Conservation (phyloP, 768 basidiomycete genomes). For the Podaxis carcinomalis region DNA sequence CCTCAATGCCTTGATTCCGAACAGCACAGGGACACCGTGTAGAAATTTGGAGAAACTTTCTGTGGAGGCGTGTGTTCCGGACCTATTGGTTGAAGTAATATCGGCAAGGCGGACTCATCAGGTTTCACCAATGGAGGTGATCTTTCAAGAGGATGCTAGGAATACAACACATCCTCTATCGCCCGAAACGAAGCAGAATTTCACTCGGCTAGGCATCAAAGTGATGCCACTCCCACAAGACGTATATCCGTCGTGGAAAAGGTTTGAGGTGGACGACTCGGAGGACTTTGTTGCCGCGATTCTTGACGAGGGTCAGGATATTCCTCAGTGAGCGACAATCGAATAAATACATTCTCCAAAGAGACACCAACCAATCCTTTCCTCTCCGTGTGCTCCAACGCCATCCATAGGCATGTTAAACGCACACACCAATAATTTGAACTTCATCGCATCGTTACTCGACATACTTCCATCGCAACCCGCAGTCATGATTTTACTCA, state of each 20-base stretch:
- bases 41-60: neutral
- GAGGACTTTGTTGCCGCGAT: conserved; percentile 7
- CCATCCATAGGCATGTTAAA: too few species aligned
- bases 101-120: neutral
- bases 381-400: too few species aligned
- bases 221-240: neutral
- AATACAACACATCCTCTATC: neutral
- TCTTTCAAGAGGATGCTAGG: neutral
- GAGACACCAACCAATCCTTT: too few species aligned
- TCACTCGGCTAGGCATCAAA: neutral
- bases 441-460: too few species aligned
- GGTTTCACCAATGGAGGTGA: neutral
- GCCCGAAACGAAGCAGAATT: neutral
- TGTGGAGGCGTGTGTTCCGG: neutral
- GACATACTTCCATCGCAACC: too few species aligned
- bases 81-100: neutral
- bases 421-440: neutral
- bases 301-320: conserved; percentile 1
- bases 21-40: neutral
- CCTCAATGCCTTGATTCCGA: neutral
- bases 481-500: too few species aligned
- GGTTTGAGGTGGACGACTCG: conserved; percentile 5
- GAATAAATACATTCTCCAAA: neutral
- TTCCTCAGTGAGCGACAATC: neutral
- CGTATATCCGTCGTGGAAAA: neutral